Evolutionary conservation across 176 grass and related monocot species (phyloP).

Genomic region (Luzula sylvatica): DNA sequence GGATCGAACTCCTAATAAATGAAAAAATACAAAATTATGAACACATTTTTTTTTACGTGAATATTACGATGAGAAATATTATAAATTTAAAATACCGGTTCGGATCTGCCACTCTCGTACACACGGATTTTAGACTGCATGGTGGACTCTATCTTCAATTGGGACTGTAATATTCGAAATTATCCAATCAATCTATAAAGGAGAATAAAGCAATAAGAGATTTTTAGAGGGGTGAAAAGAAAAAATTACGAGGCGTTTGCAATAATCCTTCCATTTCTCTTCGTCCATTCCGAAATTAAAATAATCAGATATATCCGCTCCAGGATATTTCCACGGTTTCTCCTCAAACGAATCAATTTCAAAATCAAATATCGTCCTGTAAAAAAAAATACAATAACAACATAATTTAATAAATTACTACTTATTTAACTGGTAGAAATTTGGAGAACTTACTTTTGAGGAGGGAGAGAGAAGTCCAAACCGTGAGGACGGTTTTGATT

Average conservation of each 20-base stretch:
- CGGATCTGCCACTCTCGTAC: slow-evolving; percentile 91
- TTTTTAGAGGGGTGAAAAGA: not conserved
- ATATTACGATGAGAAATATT: slow-evolving; percentile 15
- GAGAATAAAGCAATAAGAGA: not conserved
- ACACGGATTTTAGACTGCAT: slow-evolving; percentile 99
- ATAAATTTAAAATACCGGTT: slow-evolving; percentile 46
- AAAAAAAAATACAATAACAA: not conserved
- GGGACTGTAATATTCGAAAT: slow-evolving; percentile 47
- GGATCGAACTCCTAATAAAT: slow-evolving; percentile 80
- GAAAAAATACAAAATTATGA: slow-evolving; percentile 1
- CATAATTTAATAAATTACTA: not conserved
- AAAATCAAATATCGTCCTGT: slow-evolving; percentile 82
- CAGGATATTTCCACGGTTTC: slow-evolving; percentile 94
- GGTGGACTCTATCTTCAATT: slow-evolving; percentile 81
- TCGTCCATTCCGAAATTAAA: slow-evolving; percentile 94
- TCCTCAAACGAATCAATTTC: slow-evolving; percentile 87
- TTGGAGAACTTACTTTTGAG: slow-evolving; percentile 82
- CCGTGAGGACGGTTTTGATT: slow-evolving; percentile 65
- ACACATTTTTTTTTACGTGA: slow-evolving; percentile 2
- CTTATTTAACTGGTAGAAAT: not conserved
- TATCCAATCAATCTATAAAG: not conserved
- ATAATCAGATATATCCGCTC: slow-evolving; percentile 72
- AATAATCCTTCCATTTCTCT: slow-evolving; percentile 94
- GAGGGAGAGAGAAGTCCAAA: slow-evolving; percentile 83
- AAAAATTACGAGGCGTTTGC: slow-evolving; percentile 70